These are phyloP conservation scores for Meyerozyma sp. DNA, from an alignment of 1,139 yeast species.

Conservation along the genomic window DNA sequence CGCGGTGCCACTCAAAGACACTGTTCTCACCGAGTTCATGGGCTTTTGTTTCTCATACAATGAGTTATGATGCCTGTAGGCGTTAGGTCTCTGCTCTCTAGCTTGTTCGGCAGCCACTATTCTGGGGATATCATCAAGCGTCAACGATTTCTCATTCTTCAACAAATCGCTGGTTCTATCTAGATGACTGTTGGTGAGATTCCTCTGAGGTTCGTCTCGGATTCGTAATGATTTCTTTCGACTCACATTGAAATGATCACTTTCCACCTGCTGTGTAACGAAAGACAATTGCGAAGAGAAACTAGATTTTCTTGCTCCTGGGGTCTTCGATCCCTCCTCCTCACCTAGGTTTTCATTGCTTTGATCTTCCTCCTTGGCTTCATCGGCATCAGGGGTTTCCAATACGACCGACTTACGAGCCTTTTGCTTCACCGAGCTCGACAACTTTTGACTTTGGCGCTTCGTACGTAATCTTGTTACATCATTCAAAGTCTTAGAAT, in stretches of 20 bases:
- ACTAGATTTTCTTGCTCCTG: constrained; percentile 12
- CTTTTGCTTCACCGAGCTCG: constrained; percentile 48
- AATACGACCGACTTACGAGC: constrained; percentile 41
- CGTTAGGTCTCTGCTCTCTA: constrained; percentile 83
- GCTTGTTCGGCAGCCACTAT: constrained; percentile 98
- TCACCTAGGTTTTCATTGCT: constrained; percentile 12
- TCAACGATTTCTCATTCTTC: constrained; percentile 78
- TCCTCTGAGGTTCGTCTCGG: constrained; percentile 40
- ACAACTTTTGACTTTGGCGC: constrained; percentile 62
- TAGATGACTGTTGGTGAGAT: constrained; percentile 27
- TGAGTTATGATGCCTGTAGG: constrained; percentile 64
- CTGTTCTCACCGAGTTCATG: constrained; percentile 26
- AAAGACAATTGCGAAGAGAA: constrained; percentile 16
- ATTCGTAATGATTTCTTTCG: constrained; percentile 32
- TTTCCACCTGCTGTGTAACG: constrained; percentile 20
- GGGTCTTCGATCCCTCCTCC: constrained; percentile 7
- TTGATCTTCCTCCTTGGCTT: constrained; percentile 24
- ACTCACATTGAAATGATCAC: constrained; percentile 30
- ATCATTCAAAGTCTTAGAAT: constrained; percentile 68
- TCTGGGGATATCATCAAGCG: constrained; percentile 93
- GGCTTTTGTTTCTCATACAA: constrained; percentile 37
- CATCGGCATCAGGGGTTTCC: constrained; percentile 56
- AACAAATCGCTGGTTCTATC: constrained; percentile 62
- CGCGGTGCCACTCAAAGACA: constrained; percentile 10
- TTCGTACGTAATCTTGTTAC: constrained; percentile 73